These are phyloP conservation scores for Saccharomycopsis fermentans DNA, from an alignment of 805 yeast genomes.

Conservation along the genomic window DNA sequence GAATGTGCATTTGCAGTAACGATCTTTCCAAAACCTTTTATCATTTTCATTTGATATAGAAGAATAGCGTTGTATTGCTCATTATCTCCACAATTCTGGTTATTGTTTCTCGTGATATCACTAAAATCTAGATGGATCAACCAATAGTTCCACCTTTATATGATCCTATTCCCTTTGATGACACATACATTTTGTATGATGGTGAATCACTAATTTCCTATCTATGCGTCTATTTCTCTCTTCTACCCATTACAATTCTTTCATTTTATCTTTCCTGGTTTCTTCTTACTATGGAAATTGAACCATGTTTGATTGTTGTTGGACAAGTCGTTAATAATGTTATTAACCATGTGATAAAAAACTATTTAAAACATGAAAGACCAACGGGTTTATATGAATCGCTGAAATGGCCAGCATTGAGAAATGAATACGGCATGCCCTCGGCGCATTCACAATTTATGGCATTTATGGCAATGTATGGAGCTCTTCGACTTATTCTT, in stretches of 20 bases:
- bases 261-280: slow-evolving; percentile 80
- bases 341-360: slow-evolving; percentile 58
- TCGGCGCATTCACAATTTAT: slow-evolving; percentile 94
- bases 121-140: neutral
- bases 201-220: slow-evolving; percentile 52
- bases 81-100: too few relatives aligned
- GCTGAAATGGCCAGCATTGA: slow-evolving; percentile 28
- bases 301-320: slow-evolving; percentile 69
- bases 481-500: slow-evolving; percentile 33
- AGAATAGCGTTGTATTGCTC: too few relatives aligned
- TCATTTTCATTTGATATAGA: too few relatives aligned
- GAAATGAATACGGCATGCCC: slow-evolving; percentile 88
- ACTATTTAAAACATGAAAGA: slow-evolving; percentile 56
- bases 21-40: neutral
- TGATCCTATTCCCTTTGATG: slow-evolving; percentile 58
- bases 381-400: slow-evolving; percentile 40
- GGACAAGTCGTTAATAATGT: slow-evolving; percentile 81
- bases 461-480: slow-evolving; percentile 68
- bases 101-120: neutral
- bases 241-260: slow-evolving; percentile 70
- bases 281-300: slow-evolving; percentile 70
- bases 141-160: slow-evolving; percentile 5
- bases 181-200: slow-evolving; percentile 74
- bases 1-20: neutral
- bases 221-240: slow-evolving; percentile 59